Base-by-base conservation (phyloP, 2,329 filamentous ascomycete genomes). In the Phialemoniopsis sp. region DNA sequence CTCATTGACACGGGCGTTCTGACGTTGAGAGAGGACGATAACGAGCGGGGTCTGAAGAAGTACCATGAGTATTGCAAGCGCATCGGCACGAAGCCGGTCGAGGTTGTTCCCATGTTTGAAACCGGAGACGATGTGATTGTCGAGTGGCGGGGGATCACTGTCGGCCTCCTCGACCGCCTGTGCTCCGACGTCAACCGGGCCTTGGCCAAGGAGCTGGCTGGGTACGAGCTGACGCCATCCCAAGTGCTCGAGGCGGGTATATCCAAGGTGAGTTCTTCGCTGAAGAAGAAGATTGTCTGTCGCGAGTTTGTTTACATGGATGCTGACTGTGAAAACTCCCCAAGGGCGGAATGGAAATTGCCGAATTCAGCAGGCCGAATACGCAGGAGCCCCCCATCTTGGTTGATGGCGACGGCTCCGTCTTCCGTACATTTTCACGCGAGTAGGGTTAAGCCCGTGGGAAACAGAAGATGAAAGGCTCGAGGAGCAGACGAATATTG, bases 371-470 rank as follows among this genome's bases (percentile, higher is more conserved):
- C 51, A 78, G 93, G 51, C 93, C 93, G 16, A 97, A 96, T 56
- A 97, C 93, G 38, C 95, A 93, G 67, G 89, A 95, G 60, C 89
- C 91, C 26, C 93, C 93, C 5, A 97, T 98, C 57, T 82, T 96
- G 67, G 96, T 97, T 53, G 78, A 95, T 50, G 95, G 89, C 48
- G 93, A 98, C 60, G 93, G 93, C 46, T 97, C 93, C 17, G 88
- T 98, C 49, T 97, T 98, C 60, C 21, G 21, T 10, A 26, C 21
- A 10, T 26, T 26, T 10, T 95, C 21, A 10, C 21, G 21, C 21
- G 21, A 26, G 21, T 26, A 26, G 21, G 10, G 6, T 26, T 26
- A 10, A 6, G 21, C n/a, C n/a, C n/a, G n/a, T n/a, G n/a, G n/a
- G n/a, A n/a, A n/a, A n/a, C n/a, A n/a, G n/a, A n/a, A n/a, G n/a